Evolutionary conservation across 371 early-diverging fungal species (phyloP).

Genomic region (Nematocida ausubeli): DNA sequence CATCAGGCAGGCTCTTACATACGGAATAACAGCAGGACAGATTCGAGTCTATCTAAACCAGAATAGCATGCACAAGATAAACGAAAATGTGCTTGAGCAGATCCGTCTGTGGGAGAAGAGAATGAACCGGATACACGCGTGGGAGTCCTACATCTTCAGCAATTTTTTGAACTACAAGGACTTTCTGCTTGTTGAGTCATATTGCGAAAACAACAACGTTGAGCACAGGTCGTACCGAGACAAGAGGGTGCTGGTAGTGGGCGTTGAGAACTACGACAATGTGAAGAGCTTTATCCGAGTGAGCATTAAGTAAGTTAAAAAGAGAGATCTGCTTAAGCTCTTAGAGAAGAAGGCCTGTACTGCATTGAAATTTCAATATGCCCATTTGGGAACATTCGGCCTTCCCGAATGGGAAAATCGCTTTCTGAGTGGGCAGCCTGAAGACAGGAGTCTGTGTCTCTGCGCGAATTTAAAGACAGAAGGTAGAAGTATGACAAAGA

Average conservation of each 20-base stretch:
- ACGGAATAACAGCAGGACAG: conserved; percentile 91
- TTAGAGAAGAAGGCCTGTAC: too few species aligned
- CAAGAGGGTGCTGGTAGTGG: conserved; percentile 64
- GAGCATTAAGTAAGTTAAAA: conserved; percentile 57
- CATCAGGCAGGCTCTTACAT: conserved; percentile 76
- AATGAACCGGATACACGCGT: conserved; percentile 73
- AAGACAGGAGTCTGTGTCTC: too few species aligned
- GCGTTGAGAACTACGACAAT: conserved; percentile 46
- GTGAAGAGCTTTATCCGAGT: conserved; percentile 62
- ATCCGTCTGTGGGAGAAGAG: conserved; percentile 92
- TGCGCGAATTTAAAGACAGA: too few species aligned
- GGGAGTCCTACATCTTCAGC: conserved; percentile 73
- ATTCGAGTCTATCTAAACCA: conserved; percentile 67
- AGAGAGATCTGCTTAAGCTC: too few species aligned
- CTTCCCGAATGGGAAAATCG: too few species aligned
- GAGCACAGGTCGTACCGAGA: conserved; percentile 43
- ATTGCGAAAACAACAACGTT: conserved; percentile 26
- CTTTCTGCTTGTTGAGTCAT: conserved; percentile 59
- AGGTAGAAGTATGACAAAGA: too few species aligned
- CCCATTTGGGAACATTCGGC: too few species aligned
- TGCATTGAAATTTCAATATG: too few species aligned
- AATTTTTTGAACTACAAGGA: conserved; percentile 71
- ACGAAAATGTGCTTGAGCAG: conserved; percentile 86
- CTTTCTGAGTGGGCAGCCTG: too few species aligned
- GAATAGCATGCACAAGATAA: conserved; percentile 68